Evolutionary conservation across 805 yeast genomes (phyloP).

Genomic region (Metschnikowia similis): DNA sequence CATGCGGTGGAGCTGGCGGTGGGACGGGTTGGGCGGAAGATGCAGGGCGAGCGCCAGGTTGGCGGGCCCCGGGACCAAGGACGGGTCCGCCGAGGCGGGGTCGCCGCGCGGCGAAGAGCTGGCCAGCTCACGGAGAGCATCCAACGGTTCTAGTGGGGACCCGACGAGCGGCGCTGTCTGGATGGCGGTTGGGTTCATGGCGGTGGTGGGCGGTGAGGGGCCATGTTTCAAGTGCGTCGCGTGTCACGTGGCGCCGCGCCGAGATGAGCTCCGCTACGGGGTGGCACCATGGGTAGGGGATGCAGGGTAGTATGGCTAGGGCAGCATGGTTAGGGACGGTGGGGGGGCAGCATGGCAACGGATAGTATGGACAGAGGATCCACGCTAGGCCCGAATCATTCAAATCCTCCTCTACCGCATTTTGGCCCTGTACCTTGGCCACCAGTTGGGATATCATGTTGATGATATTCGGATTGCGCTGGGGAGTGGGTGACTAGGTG

Average conservation of each 20-base stretch:
- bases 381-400: too few species aligned
- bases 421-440: too few species aligned
- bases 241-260: neutral
- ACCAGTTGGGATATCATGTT: too few species aligned
- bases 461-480: too few species aligned
- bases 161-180: slow-evolving; percentile 11
- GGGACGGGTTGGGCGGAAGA: slow-evolving; percentile 2
- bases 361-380: too few species aligned
- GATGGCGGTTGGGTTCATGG: slow-evolving; percentile 15
- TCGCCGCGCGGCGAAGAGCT: slow-evolving; percentile 11
- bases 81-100: slow-evolving; percentile 7
- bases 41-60: slow-evolving; percentile 1
- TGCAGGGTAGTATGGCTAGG: too few species aligned
- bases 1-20: slow-evolving; percentile 10
- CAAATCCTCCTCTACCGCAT: too few species aligned
- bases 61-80: neutral
- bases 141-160: slow-evolving; percentile 14
- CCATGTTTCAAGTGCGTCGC: neutral
- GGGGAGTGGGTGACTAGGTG: too few species aligned
- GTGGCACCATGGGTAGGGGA: too few species aligned
- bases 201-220: neutral
- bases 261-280: too few species aligned
- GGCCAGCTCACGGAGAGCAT: slow-evolving; percentile 12
- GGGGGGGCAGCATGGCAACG: too few species aligned
- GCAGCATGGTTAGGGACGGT: too few species aligned